Percentiles rank a stretch among this genome's conserved stretches.
These are phyloP conservation scores for Pseudogymnoascus verrucosus DNA, from an alignment of 2,329 filamentous ascomycete species.

Conservation along the genomic window DNA sequence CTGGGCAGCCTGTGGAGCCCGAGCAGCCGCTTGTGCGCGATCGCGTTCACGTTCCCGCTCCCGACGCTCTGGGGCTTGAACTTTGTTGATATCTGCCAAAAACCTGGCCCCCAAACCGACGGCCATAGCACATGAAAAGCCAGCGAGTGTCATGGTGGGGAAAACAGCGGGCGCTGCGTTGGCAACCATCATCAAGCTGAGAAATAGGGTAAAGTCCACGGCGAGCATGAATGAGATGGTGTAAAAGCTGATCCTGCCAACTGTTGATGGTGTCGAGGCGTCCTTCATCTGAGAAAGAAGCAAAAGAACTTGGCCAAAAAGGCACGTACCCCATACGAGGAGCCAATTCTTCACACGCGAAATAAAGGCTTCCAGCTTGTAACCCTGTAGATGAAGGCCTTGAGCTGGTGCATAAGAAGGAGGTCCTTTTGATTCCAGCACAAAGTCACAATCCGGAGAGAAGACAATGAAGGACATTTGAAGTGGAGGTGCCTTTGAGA, in stretches of 20 bases:
- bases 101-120: conserved; percentile 51
- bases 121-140: conserved; percentile 45
- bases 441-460: conserved; percentile 61
- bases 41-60: conserved; percentile 19
- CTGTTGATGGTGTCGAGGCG: conserved; percentile 58
- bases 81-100: conserved; percentile 50
- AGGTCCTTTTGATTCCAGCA: conserved; percentile 56
- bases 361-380: conserved; percentile 53
- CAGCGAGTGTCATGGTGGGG: conserved; percentile 48
- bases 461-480: conserved; percentile 57
- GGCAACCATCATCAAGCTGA: conserved; percentile 47
- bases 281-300: conserved; percentile 59
- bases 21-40: conserved; percentile 20
- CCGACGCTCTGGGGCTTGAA: conserved; percentile 51
- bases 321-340: conserved; percentile 45
- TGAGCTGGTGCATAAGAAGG: conserved; percentile 45
- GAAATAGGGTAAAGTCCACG: conserved; percentile 49
- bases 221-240: conserved; percentile 55
- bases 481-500: conserved; percentile 44
- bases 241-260: conserved; percentile 58
- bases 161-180: conserved; percentile 47
- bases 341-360: conserved; percentile 52
- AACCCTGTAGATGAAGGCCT: conserved; percentile 48
- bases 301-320: conserved; percentile 53
- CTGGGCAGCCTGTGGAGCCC: conserved; percentile 21